These are phyloP conservation scores for Garcileccinum viscosum DNA, from an alignment of 1,284 basidiomycete species.

Conservation along the genomic window DNA sequence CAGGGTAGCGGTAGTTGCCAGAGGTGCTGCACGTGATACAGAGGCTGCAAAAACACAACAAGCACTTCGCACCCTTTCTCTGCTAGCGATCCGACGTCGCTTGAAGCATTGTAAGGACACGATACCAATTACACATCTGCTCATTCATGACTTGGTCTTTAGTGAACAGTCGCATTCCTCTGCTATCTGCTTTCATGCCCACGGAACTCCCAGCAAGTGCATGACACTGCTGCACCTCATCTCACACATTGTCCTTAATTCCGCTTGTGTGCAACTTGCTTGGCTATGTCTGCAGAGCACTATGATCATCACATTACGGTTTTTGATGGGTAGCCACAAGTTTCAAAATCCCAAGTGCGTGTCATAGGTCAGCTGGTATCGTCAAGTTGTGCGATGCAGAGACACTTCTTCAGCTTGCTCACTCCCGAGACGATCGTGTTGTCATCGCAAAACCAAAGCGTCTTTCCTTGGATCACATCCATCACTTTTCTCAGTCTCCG, in stretches of 20 bases:
- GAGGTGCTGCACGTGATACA: conserved; percentile 26
- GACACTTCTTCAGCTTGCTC: conserved; percentile 60
- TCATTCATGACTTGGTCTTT: conserved; percentile 12
- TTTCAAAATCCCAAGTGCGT: conserved; percentile 53
- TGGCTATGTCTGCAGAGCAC: conserved; percentile 76
- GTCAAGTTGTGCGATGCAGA: conserved; percentile 77
- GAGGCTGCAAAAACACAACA: no score
- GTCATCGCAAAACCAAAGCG: conserved; percentile 47
- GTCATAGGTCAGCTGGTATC: conserved; percentile 91
- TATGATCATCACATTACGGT: conserved; percentile 54
- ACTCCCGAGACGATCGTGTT: conserved; percentile 19
- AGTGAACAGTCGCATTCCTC: conserved; percentile 61
- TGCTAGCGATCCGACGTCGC: conserved; percentile 71
- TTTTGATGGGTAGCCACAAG: conserved; percentile 36
- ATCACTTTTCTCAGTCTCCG: conserved; percentile 51
- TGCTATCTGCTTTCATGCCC: conserved; percentile 32
- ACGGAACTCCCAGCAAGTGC: conserved; percentile 51
- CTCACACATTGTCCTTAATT: conserved; percentile 54
- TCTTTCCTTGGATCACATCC: conserved; percentile 76
- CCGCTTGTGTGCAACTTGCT: conserved; percentile 64
- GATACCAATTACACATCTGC: neutral
- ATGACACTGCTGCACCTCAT: conserved; percentile 56
- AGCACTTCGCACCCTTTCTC: conserved; percentile 85
- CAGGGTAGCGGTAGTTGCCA: conserved; percentile 31
- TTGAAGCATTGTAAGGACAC: conserved; percentile 80